These are phyloP conservation scores for Diaporthe longicolla DNA, from an alignment of 2,329 filamentous ascomycete species.

Conservation along the genomic window DNA sequence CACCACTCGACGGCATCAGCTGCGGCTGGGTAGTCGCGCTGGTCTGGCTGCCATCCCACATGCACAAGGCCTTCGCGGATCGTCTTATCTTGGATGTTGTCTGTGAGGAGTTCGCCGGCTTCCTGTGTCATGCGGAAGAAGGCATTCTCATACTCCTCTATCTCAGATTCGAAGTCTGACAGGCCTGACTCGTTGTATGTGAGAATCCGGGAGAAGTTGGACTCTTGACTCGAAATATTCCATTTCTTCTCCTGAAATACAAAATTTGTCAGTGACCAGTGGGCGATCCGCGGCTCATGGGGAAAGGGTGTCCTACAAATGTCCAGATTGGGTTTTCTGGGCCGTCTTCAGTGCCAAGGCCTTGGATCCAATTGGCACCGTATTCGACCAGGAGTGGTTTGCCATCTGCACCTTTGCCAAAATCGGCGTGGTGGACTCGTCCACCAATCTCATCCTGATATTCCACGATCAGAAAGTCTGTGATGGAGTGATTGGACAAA, in stretches of 20 bases:
- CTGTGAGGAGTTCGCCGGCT: background rate
- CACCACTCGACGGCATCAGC: conserved; percentile 18
- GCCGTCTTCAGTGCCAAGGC: background rate
- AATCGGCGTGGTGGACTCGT: conserved; percentile 12
- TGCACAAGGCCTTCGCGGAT: background rate
- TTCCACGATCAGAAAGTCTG: conserved; percentile 16
- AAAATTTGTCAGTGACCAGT: background rate
- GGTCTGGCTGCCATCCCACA: background rate
- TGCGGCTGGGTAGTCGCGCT: background rate
- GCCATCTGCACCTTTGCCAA: background rate
- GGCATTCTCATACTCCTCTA: background rate
- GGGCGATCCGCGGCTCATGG: too few species aligned
- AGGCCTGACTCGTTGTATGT: conserved; percentile 3
- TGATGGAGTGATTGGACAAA: conserved; percentile 6
- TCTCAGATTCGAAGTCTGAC: background rate
- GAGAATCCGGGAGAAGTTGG: conserved; percentile 11
- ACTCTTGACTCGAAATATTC: background rate
- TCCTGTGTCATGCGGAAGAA: background rate
- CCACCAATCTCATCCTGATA: background rate
- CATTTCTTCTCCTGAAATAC: conserved; percentile 15
- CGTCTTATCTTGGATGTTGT: conserved; percentile 6
- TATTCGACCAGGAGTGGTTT: conserved; percentile 3
- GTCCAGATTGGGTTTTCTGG: conserved; percentile 26
- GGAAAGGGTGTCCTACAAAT: background rate
- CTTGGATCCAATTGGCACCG: conserved; percentile 15